phyloP scores from a whole-genome alignment of 768 basidiomycete genomes.

The Lactarius evosmus region DNA sequence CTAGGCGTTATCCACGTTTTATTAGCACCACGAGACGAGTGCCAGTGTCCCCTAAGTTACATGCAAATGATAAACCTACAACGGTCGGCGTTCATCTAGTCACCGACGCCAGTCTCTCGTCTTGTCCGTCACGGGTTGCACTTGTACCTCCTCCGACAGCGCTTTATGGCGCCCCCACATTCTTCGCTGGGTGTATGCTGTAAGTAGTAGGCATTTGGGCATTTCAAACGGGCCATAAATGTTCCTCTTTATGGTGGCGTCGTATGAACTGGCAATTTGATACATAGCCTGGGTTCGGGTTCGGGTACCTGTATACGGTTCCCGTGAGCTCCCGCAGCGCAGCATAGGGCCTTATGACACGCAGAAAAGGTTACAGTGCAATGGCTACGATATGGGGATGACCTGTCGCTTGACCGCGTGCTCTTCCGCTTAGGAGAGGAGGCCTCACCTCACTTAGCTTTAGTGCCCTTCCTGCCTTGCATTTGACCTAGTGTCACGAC shows the following conservation, averaged over 20 bases:
- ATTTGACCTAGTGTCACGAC: no score
- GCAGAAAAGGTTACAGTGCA: background rate
- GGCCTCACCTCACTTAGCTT: background rate
- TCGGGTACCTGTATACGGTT: background rate
- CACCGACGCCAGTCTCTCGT: background rate
- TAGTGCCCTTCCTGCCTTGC: no score
- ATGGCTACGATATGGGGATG: background rate
- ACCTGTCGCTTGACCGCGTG: background rate
- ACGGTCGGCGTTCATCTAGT: background rate
- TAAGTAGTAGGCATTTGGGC: no score
- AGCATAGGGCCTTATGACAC: no score
- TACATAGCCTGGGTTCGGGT: background rate
- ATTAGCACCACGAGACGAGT: no score
- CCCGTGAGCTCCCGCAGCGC: background rate
- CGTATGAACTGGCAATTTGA: no score
- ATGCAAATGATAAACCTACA: no score
- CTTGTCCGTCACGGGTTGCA: background rate
- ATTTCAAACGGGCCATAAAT: background rate
- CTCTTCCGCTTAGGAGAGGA: background rate
- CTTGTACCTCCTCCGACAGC: background rate
- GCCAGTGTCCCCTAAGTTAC: no score
- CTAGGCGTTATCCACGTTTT: background rate
- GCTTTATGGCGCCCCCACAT: background rate
- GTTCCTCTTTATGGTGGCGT: no score
- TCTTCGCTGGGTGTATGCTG: no score